A percentile compares a stretch with the other conserved stretches of the same genome.
phyloP scores from a whole-genome alignment of 768 basidiomycete species.

The Mycena alexandri region DNA sequence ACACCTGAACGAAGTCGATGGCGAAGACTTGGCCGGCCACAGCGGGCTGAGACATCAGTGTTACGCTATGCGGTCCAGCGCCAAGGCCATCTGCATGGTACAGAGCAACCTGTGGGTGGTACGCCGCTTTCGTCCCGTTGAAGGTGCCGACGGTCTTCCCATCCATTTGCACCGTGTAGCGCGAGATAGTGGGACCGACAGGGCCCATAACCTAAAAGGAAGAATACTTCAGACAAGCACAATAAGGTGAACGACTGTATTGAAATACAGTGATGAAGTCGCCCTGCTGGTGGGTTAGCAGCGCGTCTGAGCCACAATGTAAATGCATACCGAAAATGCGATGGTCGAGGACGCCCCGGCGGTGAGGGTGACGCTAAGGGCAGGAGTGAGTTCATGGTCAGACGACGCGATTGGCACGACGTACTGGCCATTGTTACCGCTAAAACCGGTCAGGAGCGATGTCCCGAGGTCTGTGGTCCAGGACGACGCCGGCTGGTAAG shows the following conservation, averaged over 20 bases:
- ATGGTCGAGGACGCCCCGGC: conserved; percentile 19
- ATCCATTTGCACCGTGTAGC: conserved; percentile 25
- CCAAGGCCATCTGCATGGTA: conserved; percentile 32
- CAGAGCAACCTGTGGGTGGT: conserved; percentile 29
- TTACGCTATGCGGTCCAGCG: conserved; percentile 40
- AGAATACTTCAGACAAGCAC: no score
- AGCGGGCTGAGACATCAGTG: conserved; percentile 24
- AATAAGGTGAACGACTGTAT: no score
- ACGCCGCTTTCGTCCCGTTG: conserved; percentile 33
- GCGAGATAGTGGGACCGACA: conserved; percentile 29
- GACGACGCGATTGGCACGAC: neutral
- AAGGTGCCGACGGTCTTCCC: conserved; percentile 13
- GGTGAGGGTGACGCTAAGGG: conserved; percentile 10
- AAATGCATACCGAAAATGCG: conserved; percentile 13
- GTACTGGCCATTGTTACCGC: conserved; percentile 34
- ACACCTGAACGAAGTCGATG: conserved; percentile 29
- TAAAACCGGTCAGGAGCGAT: conserved; percentile 27
- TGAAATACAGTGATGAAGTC: conserved; percentile 15
- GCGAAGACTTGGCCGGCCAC: conserved; percentile 27
- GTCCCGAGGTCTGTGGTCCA: conserved; percentile 28
- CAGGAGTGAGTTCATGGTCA: neutral
- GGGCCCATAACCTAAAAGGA: no score
- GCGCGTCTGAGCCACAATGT: neutral
- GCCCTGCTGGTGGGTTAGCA: conserved; percentile 21
- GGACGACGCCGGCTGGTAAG: conserved; percentile 21